Evolutionary conservation across 1,139 yeast genomes (phyloP), one percentile per base, ranked within the genome.

Genomic region (Scheffersomyces cryptocercus): DNA sequence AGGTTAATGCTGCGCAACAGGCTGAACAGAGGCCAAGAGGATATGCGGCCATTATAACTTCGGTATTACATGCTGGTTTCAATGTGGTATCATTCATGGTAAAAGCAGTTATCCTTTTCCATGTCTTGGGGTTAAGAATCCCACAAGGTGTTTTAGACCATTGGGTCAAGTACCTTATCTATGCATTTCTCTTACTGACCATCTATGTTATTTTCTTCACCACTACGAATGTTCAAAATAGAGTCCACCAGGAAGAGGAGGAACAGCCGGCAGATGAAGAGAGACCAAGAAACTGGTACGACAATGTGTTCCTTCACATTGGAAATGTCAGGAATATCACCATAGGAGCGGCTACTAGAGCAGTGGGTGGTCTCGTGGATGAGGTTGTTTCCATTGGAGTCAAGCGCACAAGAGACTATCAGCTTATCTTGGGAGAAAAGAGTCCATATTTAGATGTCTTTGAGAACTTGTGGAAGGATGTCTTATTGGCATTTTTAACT

Each of bases 341-440:
- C 4, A 45, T 45, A 36, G 40, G 38, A 11, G 28, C 41, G 12
- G 37, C 51, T 15, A 37, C 41, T n/a, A 39, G 41, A 12, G 32
- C 45, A 8, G 12, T 38, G 11, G 20, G 11, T 16, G 24, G 26
- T 11, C 29, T 56, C 6, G 43, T 43, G 26, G 44, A 52, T 16
- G 56, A 52, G 16, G 35, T 64, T 5, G 50, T 64, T n/a, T 39
- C 37, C 5, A 46, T 50, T 29, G 51, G 54, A 1, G 59, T 62
- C 1, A 38, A 40, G 10, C 50, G 70, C 35, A 54, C 57, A 5
- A 43, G 67, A 26, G 72, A 65, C 29, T 62, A 49, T 45, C 64
- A 65, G 35, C 53, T 53, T 35, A 44, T 64, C 4, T 40, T 55
- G 31, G 46, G 38, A n/a, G 39, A 46, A 45, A 40, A 40, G 46